Base-by-base conservation (phyloP, 345 rosid species). In the Aquilaria yunnanensis region DNA sequence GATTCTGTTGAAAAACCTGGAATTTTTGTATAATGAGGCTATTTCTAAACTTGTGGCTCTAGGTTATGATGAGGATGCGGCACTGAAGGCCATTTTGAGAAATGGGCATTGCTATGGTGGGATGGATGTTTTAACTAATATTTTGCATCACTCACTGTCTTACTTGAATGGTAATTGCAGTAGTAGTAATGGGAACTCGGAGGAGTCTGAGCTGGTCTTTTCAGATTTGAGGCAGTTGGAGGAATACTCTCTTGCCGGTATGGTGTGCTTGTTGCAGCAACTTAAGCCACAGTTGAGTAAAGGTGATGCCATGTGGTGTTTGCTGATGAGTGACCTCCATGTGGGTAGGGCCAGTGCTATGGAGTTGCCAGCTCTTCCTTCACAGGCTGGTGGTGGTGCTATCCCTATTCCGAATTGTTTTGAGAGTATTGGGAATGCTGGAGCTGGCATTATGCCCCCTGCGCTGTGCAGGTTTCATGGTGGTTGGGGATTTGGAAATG, bases 291-390 rank as follows among this genome's bases (percentile, higher is more conserved):
- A 77, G 66, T 60, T 93, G 81, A 90, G 86, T 66, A 86, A 80
- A 83, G 97, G 96, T 51, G 97, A 93, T 79, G 98, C 96, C 11
- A 83, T 87, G 98, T 90, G 96, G 97, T 93, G 97, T 76, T 87
- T 90, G 76, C 77, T 93, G 32, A 83, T 86, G 90, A 85, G 90
- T 72, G 96, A 93, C 73, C 94, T 93, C 54, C 88, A 93, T 72
- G 92, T 93, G 13, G 96, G 87, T 61, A 82, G 80, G 59, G 96
- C 98, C 10, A 82, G 84, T 72, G 58, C 79, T 0, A 71, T 90
- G 65, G 96, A 90, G 53, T 70, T 90, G 57, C 89, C 92, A 0
- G 9, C 69, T 32, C 34, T 67, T 56, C 58, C 73, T 34, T 62
- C 77, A 9, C 65, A 77, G 8, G 67, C 56, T 14, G 67, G 65